Conservation (phyloP, 75 land plant species). For the Selaginella moellendorffii region DNA sequence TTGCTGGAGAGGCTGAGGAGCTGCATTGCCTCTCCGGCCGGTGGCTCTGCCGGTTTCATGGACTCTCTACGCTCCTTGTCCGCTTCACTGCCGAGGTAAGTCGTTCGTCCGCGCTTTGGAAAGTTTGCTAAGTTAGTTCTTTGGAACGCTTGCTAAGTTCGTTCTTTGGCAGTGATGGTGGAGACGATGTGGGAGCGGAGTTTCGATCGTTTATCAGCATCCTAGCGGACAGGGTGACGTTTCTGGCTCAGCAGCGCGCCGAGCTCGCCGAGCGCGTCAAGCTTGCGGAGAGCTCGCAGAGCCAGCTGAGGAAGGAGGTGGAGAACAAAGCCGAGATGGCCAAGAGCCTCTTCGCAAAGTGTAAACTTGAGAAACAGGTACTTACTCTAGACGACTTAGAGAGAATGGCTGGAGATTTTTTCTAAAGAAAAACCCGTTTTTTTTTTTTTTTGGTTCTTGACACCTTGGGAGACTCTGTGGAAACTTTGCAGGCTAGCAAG, state of each 20-base stretch:
- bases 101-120: neutral
- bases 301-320: conserved; percentile 43
- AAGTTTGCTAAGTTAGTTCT: no score
- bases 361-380: conserved; percentile 87
- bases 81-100: conserved; percentile 60
- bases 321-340: conserved; percentile 64
- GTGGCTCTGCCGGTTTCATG: conserved; percentile 37
- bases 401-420: neutral
- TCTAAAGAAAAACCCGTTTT: no score
- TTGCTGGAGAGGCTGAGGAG: conserved; percentile 67
- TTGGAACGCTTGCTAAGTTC: no score
- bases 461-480: neutral
- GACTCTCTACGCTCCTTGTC: conserved; percentile 66
- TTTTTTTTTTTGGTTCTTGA: no score
- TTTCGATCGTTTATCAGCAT: conserved; percentile 53
- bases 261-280: conserved; percentile 41
- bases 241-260: conserved; percentile 31
- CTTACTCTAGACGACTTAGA: neutral
- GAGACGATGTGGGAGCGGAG: conserved; percentile 54
- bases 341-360: conserved; percentile 63
- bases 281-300: conserved; percentile 47
- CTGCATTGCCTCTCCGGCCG: conserved; percentile 42
- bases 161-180: conserved; percentile 31
- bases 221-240: conserved; percentile 65
- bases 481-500: conserved; percentile 53